phyloP scores from a whole-genome alignment of 2,329 filamentous ascomycete species.

The Colletotrichum destructivum region DNA sequence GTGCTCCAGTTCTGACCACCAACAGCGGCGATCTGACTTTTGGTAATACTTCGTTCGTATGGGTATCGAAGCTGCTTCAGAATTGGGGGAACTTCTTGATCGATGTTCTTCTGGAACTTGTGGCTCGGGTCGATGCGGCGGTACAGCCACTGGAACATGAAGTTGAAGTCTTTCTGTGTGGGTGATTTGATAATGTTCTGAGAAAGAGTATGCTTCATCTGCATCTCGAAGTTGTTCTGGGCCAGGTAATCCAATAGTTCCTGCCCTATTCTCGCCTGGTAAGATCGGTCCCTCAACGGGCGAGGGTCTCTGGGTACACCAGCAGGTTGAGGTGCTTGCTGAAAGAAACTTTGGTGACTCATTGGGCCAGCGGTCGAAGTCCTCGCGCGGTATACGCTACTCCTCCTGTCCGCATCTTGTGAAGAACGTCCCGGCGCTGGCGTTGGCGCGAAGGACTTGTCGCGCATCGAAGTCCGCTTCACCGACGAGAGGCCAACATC shows the following conservation, averaged over 20 bases:
- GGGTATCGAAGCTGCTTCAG: conserved; percentile 95
- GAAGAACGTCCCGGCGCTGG: conserved; percentile 60
- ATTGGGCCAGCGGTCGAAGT: conserved; percentile 78
- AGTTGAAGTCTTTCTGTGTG: conserved; percentile 98
- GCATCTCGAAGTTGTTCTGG: conserved; percentile 96
- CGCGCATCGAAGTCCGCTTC: conserved; percentile 85
- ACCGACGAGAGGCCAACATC: conserved; percentile 87
- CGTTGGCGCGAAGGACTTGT: conserved; percentile 64
- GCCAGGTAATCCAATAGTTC: conserved; percentile 94
- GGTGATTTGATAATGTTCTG: conserved; percentile 93
- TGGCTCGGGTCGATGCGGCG: conserved; percentile 95
- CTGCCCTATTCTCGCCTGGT: conserved; percentile 86
- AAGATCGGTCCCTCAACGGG: conserved; percentile 84
- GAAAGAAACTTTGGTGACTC: conserved; percentile 93
- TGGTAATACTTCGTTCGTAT: conserved; percentile 95
- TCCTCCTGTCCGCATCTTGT: conserved; percentile 75
- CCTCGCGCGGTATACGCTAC: conserved; percentile 84
- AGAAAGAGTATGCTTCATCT: conserved; percentile 95
- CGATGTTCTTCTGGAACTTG: conserved; percentile 93
- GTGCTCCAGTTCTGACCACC: conserved; percentile 98
- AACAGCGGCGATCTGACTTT: conserved; percentile 94
- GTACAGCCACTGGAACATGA: conserved; percentile 98
- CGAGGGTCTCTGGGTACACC: conserved; percentile 90
- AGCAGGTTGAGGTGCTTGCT: conserved; percentile 84
- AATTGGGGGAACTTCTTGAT: conserved; percentile 93